Evolutionary conservation across 495 filamentous ascomycete species (phyloP).

Genomic region (Cladorrhinum samala): DNA sequence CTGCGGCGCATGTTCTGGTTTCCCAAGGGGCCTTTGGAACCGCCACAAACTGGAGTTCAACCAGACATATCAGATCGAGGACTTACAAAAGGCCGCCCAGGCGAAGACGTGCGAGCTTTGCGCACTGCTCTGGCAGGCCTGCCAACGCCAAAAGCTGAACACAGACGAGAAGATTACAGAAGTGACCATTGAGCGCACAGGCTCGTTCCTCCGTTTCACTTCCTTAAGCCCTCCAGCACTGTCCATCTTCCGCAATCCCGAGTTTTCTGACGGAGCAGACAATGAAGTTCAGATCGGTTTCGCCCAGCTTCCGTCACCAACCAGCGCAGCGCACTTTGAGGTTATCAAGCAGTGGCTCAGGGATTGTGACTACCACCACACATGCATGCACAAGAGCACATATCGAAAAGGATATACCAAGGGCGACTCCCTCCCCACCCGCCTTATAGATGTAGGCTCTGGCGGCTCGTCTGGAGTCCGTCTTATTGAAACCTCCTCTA

Average conservation of each 20-base stretch:
- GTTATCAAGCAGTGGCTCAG: neutral
- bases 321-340: neutral
- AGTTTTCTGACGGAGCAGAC: neutral
- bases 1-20: neutral
- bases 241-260: neutral
- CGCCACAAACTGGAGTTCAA: neutral
- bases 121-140: neutral
- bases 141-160: neutral
- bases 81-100: neutral
- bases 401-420: neutral
- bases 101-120: neutral
- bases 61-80: neutral
- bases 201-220: neutral
- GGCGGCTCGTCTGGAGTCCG: neutral
- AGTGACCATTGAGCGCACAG: neutral
- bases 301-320: neutral
- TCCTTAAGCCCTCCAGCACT: neutral
- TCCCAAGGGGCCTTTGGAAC: neutral
- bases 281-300: constrained; percentile 2
- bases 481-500: neutral
- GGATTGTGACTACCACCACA: neutral
- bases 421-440: neutral
- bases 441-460: neutral
- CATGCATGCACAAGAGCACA: neutral
- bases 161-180: neutral